A percentile compares a stretch with the other conserved stretches of the same genome.
These are phyloP conservation scores for Citrus glauca DNA, from an alignment of 345 rosid species.

Conservation along the genomic window DNA sequence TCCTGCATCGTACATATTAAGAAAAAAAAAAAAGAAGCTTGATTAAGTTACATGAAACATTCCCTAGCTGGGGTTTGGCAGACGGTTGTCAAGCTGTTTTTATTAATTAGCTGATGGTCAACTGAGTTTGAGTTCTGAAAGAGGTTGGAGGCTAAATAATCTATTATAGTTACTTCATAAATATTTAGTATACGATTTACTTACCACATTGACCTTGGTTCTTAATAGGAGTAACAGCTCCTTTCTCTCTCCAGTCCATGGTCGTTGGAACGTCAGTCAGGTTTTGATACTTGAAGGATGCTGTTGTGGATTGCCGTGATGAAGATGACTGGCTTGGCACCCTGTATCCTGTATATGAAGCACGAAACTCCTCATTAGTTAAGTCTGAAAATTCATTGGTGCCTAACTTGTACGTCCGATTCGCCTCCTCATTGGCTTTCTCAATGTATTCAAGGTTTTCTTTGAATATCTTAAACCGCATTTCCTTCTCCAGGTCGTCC, in stretches of 20 bases:
- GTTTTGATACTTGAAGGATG: neutral
- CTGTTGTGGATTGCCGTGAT: neutral
- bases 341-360: neutral
- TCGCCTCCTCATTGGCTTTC: slow-evolving; percentile 19
- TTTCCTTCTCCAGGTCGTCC: slow-evolving; percentile 14
- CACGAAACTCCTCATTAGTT: slow-evolving; percentile 37
- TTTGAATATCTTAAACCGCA: slow-evolving; percentile 35
- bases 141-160: too few species aligned
- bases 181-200: neutral
- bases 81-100: too few species aligned
- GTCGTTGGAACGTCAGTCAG: neutral
- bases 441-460: slow-evolving; percentile 30
- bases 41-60: neutral
- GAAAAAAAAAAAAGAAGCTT: too few species aligned
- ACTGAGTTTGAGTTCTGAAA: too few species aligned
- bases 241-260: slow-evolving; percentile 39
- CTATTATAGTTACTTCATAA: too few species aligned
- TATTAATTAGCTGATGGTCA: too few species aligned
- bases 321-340: neutral
- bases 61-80: too few species aligned
- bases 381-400: slow-evolving; percentile 52
- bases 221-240: slow-evolving; percentile 40
- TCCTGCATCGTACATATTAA: slow-evolving; percentile 10
- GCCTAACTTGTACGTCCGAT: slow-evolving; percentile 38
- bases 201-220: slow-evolving; percentile 44